Evolutionary conservation across 305 asterid species (phyloP).

Genomic region (Fraxinus sp.): DNA sequence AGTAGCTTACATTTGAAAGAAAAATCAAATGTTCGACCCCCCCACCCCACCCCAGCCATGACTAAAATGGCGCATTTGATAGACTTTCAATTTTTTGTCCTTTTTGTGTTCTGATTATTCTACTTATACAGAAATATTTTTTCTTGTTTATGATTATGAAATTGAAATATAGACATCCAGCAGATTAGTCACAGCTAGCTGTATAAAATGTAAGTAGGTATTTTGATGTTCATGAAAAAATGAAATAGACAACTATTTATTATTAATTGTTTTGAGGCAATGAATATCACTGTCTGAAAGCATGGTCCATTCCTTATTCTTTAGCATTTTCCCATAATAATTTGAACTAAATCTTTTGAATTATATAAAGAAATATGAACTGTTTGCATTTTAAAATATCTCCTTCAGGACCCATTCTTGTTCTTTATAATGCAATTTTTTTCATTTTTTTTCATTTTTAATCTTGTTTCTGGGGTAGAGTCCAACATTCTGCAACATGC

Average conservation of each 20-base stretch:
- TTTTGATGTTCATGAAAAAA: constrained; percentile 19
- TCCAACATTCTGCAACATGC: background rate
- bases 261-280: constrained; percentile 9
- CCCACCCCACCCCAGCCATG: no score
- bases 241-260: constrained; percentile 25
- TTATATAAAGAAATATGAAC: constrained; percentile 9
- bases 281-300: constrained; percentile 33
- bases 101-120: background rate
- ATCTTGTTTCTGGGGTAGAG: background rate
- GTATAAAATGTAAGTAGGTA: background rate
- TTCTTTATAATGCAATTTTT: background rate
- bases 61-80: no score
- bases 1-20: no score
- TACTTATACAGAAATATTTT: background rate
- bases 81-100: no score
- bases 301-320: constrained; percentile 35
- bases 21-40: no score
- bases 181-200: background rate
- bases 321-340: constrained; percentile 26
- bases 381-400: background rate
- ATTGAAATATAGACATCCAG: background rate
- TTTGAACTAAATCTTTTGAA: constrained; percentile 9
- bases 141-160: background rate
- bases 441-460: no score
- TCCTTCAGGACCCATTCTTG: constrained; percentile 15